Evolutionary conservation across 1,284 basidiomycete genomes (phyloP), one percentile per base, ranked within the genome.

Genomic region (Paramarasmius palmivorus): DNA sequence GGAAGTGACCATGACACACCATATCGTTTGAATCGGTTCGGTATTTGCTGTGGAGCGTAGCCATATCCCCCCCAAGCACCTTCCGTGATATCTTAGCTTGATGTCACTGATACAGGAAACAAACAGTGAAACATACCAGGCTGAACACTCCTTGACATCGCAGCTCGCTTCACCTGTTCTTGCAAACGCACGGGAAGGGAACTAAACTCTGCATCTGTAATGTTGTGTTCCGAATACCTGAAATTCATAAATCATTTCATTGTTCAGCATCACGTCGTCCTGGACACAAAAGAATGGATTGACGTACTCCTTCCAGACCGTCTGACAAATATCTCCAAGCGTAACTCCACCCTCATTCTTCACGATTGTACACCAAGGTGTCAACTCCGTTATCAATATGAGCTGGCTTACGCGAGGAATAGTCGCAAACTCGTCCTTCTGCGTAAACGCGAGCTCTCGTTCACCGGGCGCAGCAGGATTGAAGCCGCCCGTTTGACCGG

Each of bases 321-420:
- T 70, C 2, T 74, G 74, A 62, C 84, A 88, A 25, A 92, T 77
- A 64, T 92, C 88, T 23, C 77, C 76, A 55, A 89, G 74, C 1
- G 87, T 90, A 9, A 92, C 88, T 0, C 90, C 90, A 1, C 71
- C 67, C 9, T 86, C 82, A 62, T 89, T 91, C 64, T 75, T 82
- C 42, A 92, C 77, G 55, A 84, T 82, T 9, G 88, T 90, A 65
- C 89, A 90, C 90, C 90, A 92, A 2, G 90, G 90, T 45, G 81
- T 84, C 38, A 76, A 69, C 45, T 83, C 78, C n/a, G 83, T 84
- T 65, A 92, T 85, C 58, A 92, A 75, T 58, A 88, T 81, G 55
- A 92, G 70, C 59, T 88, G 82, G 22, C 74, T 72, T n/a, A 91
- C 84, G 41, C 90, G 83, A 1, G 90, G 90, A 23, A 91, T 72